Evolutionary conservation across 2,329 filamentous ascomycete genomes (phyloP), one percentile per base, ranked within the genome.

Genomic region (Colletotrichum simmondsii): DNA sequence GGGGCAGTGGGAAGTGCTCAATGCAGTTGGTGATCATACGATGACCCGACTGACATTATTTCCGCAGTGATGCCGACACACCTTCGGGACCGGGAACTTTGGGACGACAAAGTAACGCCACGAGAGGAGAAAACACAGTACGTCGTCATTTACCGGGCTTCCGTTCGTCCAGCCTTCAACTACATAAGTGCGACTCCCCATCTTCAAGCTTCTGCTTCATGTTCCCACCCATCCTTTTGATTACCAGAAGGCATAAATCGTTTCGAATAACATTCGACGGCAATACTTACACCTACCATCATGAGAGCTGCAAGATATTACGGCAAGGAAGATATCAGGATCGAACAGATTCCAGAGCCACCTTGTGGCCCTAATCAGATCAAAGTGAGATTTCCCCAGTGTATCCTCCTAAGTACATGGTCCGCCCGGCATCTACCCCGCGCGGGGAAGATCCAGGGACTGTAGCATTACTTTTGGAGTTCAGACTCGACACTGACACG

Each of bases 251-350:
- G 12, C 12, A 12, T 4, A 22, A 22, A 24, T 4, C 0, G 4
- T 22, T 24, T 24, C 8, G 8, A 32, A 32, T 19, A 22, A 12
- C 7, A n/a, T 22, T 19, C 22, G 22, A 57, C 11, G 10, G 2
- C 46, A 6, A 19, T 12, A 37, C 2, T 3, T 37, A 4, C 37
- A n/a, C 14, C 6, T 19, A 46, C 24, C 67, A 77, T 75, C 26
- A 90, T 90, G 88, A 84, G 84, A 75, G 88, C 89, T 59, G 85
- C 87, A 28, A 82, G 87, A 76, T 91, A 87, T 75, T 87, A 90
- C 77, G 88, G 88, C 19, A 86, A 85, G 72, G 84, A 87, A 75
- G 88, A 91, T 76, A 85, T 91, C 67, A 82, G 87, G 53, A 84
- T 90, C 75, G 87, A 90, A 75, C 78, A 87, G 73, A 81, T 90